Evolutionary conservation across 1,284 basidiomycete species (phyloP).

Genomic region (Cutaneotrichosporon dermatis): DNA sequence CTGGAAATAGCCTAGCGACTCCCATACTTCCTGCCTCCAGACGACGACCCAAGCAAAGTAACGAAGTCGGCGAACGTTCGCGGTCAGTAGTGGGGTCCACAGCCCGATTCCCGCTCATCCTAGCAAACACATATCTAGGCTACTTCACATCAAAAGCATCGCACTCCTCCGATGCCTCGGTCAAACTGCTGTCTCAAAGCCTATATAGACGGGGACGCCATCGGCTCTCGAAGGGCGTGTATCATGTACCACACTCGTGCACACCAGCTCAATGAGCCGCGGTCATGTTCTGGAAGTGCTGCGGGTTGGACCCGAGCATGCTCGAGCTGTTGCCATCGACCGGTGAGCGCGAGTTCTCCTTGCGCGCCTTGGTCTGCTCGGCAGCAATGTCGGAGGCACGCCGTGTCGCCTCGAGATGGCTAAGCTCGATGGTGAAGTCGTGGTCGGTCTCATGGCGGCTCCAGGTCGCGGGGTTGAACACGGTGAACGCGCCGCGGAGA

Average conservation of each 20-base stretch:
- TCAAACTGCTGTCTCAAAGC: background rate
- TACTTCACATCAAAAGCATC: constrained; percentile 2
- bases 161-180: background rate
- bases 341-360: constrained; percentile 25
- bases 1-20: no score
- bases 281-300: constrained; percentile 20
- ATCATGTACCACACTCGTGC: no score
- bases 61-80: no score
- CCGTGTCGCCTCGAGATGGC: constrained; percentile 37
- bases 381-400: constrained; percentile 28
- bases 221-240: no score
- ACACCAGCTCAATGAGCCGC: constrained; percentile 14
- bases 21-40: no score
- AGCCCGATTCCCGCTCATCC: no score
- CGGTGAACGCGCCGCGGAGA: constrained; percentile 42
- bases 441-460: constrained; percentile 31
- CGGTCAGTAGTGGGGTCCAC: no score
- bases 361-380: constrained; percentile 28
- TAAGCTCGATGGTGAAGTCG: constrained; percentile 40
- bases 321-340: constrained; percentile 11
- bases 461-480: constrained; percentile 45
- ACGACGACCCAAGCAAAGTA: no score
- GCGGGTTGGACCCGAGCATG: constrained; percentile 8
- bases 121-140: no score
- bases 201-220: background rate